Conservation (phyloP, 805 yeast genomes). For the Metschnikowia lochheadii region DNA sequence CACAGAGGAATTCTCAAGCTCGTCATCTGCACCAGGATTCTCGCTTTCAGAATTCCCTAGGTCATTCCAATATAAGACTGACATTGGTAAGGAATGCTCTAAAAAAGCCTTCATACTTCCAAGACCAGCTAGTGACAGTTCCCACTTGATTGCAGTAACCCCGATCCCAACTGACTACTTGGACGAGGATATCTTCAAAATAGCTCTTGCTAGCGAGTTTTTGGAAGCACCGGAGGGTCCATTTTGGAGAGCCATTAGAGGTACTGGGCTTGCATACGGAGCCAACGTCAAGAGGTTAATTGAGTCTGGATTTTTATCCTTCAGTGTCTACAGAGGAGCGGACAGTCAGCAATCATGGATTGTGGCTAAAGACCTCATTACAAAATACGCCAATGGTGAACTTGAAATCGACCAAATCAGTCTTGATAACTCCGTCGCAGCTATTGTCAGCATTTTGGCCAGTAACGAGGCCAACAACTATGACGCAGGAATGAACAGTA, state of each 20-base stretch:
- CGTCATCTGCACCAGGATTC: conserved; percentile 5
- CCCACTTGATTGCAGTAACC: conserved; percentile 60
- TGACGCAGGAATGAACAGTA: conserved; percentile 63
- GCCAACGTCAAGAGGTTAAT: conserved; percentile 53
- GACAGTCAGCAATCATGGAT: conserved; percentile 66
- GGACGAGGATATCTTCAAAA: conserved; percentile 57
- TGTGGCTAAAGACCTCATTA: conserved; percentile 63
- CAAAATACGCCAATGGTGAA: conserved; percentile 53
- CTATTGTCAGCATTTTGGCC: conserved; percentile 70
- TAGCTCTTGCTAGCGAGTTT: conserved; percentile 70
- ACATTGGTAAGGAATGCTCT: conserved; percentile 50
- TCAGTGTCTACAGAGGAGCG: conserved; percentile 74
- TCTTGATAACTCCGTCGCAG: conserved; percentile 70
- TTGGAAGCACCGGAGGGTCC: conserved; percentile 93
- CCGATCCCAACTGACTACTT: conserved; percentile 49
- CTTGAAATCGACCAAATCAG: conserved; percentile 51
- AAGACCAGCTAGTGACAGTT: conserved; percentile 82
- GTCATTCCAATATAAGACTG: conserved; percentile 50
- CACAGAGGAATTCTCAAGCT: conserved; percentile 16
- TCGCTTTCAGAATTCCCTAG: conserved; percentile 44
- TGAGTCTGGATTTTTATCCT: conserved; percentile 66
- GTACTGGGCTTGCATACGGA: conserved; percentile 92
- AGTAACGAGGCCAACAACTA: conserved; percentile 59
- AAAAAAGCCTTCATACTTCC: conserved; percentile 58
- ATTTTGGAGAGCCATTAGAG: conserved; percentile 93